These are phyloP conservation scores for Lepiota subincarnata DNA, from an alignment of 768 basidiomycete species.

Conservation along the genomic window DNA sequence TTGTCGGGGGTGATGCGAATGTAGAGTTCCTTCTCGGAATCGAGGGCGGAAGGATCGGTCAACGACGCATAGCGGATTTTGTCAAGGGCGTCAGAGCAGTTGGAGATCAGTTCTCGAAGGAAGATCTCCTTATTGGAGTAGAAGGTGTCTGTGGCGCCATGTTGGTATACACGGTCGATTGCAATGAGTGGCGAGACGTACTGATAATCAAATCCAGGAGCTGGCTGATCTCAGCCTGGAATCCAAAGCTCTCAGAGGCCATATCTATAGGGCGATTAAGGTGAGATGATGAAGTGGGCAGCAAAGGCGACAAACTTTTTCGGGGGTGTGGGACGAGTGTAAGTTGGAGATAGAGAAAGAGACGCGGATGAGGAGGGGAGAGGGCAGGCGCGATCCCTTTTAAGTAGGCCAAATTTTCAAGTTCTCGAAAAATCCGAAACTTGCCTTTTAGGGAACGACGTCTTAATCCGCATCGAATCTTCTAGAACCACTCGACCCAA, in stretches of 20 bases:
- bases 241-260: constrained; percentile 89
- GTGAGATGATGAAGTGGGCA: constrained; percentile 7
- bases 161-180: constrained; percentile 10
- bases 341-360: constrained; percentile 19
- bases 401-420: constrained; percentile 35
- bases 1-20: constrained; percentile 95
- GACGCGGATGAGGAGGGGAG: constrained; percentile 20
- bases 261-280: constrained; percentile 33
- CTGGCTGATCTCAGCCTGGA: constrained; percentile 99
- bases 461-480: constrained; percentile 32
- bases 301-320: constrained; percentile 19
- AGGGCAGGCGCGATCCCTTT: constrained; percentile 23
- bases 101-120: constrained; percentile 97
- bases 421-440: constrained; percentile 49
- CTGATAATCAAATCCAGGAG: constrained; percentile 98
- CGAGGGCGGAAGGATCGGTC: constrained; percentile 88
- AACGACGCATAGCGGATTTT: constrained; percentile 97
- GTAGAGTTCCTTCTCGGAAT: constrained; percentile 86
- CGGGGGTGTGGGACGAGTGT: constrained; percentile 15
- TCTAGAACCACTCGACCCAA: constrained; percentile 32
- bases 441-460: constrained; percentile 36
- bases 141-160: constrained; percentile 76
- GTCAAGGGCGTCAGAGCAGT: constrained; percentile 96
- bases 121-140: constrained; percentile 99
- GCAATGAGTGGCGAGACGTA: constrained; percentile 31